Percentiles rank a stretch among this genome's conserved stretches.
These are phyloP conservation scores for Linum tenue DNA, from an alignment of 345 rosid genomes.

Conservation along the genomic window DNA sequence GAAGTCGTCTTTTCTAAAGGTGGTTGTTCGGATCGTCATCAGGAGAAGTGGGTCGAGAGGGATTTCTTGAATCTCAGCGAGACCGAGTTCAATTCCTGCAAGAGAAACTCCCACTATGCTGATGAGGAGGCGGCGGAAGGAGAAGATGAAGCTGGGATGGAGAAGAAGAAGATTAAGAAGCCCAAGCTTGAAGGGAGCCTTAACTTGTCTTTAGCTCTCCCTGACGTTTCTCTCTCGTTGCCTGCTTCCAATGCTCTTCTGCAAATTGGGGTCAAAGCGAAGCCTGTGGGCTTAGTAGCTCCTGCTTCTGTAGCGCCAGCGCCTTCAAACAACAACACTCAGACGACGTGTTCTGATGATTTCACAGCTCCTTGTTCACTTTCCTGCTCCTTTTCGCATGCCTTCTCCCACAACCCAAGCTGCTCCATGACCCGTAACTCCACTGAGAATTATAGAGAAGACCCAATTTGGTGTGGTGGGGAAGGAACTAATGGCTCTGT, in stretches of 20 bases:
- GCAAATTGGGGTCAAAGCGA: conserved; percentile 39
- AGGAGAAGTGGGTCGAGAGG: conserved; percentile 78
- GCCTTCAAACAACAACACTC: conserved; percentile 34
- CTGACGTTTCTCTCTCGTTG: conserved; percentile 66
- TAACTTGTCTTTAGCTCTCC: conserved; percentile 77
- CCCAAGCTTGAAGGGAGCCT: conserved; percentile 57
- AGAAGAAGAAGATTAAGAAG: conserved; percentile 40
- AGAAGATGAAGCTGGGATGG: conserved; percentile 19
- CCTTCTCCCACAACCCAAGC: conserved; percentile 86
- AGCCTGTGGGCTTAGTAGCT: conserved; percentile 22
- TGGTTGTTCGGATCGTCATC: conserved; percentile 18
- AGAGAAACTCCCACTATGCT: neutral
- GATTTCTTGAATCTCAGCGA: conserved; percentile 81
- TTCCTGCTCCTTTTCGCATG: conserved; percentile 71
- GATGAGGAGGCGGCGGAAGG: neutral
- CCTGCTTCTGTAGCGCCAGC: conserved; percentile 24
- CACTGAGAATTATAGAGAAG: conserved; percentile 73
- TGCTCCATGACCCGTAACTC: conserved; percentile 86
- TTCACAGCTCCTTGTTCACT: conserved; percentile 68
- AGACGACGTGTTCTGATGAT: conserved; percentile 68
- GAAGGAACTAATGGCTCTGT: conserved; percentile 99
- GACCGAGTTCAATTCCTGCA: conserved; percentile 40
- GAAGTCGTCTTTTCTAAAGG: conserved; percentile 27
- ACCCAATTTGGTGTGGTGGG: conserved; percentile 85
- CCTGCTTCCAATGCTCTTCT: conserved; percentile 59